Percentiles rank a stretch among this genome's conserved stretches.
Evolutionary conservation across 305 asterid species (phyloP).

Genomic region (Solanum hybrid): DNA sequence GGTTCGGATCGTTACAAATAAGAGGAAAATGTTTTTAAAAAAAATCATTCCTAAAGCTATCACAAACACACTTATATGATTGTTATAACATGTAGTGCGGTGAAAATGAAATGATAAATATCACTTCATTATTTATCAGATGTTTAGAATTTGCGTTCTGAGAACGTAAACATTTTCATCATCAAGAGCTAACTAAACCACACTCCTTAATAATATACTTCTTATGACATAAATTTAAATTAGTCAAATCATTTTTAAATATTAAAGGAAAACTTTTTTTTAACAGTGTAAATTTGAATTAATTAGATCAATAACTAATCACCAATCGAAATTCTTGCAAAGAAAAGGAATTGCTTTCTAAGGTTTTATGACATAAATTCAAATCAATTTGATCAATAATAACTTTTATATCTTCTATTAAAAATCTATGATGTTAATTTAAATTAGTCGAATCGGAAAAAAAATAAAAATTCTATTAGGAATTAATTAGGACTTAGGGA

Average conservation of each 20-base stretch:
- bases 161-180: neutral
- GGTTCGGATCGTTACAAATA: neutral
- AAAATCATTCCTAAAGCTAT: neutral
- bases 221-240: neutral
- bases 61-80: neutral
- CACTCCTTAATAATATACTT: neutral
- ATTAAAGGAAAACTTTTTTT: neutral
- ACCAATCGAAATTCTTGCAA: neutral
- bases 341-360: neutral
- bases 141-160: fast-evolving
- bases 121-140: neutral
- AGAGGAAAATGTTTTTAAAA: neutral
- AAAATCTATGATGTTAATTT: neutral
- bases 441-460: neutral
- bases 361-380: neutral
- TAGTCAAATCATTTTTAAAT: neutral
- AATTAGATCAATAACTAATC: neutral
- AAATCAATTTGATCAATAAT: too few relatives aligned
- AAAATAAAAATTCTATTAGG: neutral
- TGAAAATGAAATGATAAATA: neutral
- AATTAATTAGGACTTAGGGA: neutral
- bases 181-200: neutral
- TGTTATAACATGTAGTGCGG: neutral
- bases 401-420: neutral
- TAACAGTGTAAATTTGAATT: neutral